phyloP scores from a whole-genome alignment of 2,329 filamentous ascomycete species.

The Scolecobasidium constrictum region DNA sequence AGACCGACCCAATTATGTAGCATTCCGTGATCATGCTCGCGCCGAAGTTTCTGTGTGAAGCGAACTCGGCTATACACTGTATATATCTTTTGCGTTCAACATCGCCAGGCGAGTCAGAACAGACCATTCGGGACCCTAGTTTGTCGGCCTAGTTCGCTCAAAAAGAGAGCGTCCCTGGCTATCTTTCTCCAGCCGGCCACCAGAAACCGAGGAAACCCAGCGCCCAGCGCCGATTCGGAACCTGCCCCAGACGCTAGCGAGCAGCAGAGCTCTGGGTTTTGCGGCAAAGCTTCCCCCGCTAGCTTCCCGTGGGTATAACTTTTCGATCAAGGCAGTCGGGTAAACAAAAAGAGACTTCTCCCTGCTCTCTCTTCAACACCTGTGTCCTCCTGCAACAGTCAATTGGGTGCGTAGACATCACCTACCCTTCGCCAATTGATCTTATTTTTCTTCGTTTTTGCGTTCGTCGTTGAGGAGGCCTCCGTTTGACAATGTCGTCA shows the following conservation, averaged over 20 bases:
- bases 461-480: neutral
- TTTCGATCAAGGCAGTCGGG: neutral
- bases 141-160: neutral
- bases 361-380: no score
- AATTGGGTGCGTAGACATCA: neutral
- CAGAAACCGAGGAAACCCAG: neutral
- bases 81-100: neutral
- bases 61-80: neutral
- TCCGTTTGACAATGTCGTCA: constrained; percentile 3
- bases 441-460: neutral
- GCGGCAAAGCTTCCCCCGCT: no score
- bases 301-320: neutral
- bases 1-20: neutral
- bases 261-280: no score
- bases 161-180: neutral
- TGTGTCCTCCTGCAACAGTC: neutral
- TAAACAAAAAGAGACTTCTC: neutral
- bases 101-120: neutral
- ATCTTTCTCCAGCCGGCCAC: neutral
- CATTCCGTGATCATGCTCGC: neutral
- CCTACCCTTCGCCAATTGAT: neutral
- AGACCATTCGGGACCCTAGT: neutral
- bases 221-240: neutral
- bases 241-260: neutral
- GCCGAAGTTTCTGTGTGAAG: neutral